Evolutionary conservation across 2,329 filamentous ascomycete species (phyloP), one percentile per base, ranked within the genome.

Genomic region (Apiospora saccharicola): DNA sequence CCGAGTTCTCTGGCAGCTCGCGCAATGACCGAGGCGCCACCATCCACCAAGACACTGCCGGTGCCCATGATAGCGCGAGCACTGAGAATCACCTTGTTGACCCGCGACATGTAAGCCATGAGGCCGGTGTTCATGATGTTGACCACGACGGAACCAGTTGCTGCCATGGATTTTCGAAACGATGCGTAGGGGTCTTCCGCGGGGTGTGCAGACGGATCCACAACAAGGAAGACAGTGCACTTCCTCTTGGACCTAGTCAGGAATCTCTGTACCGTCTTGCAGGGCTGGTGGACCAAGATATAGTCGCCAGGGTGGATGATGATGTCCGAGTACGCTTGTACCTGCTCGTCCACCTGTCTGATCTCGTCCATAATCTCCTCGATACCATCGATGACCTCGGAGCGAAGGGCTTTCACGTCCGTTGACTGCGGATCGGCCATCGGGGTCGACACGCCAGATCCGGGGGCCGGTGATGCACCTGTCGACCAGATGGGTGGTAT

Each of bases 301-400:
- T 95, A 93, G 82, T 99, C 96, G 79, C 96, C 95, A 0, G 94
- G 93, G 80, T 97, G 94, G 75, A 99, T 97, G 82, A 98, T 94
- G 68, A 97, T 94, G 75, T 97, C 92, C 2, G 95, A 94, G 75
- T 95, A 93, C 30, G 91, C 90, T 1, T 96, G 94, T 77, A 99
- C 97, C 82, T 98, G 95, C 79, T 97, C 94, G 80, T 98, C 96
- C 10, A 95, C 95, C 80, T 96, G 93, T 75, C 93, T 92, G 72
- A 99, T 91, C 83, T 99, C 96, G 79, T 99, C 96, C 82, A 97
- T 93, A 73, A 99, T 95, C 81, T 99, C 96, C 78, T 94, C 92
- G 78, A 99, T 98, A 57, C 95, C 96, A 77, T 96, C 94, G 75
- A 98, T 92, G 37, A 98, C 93, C 82, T 98, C 96, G 19, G 94